phyloP scores from a whole-genome alignment of 176 grass and related monocot genomes.

The Coix lacrymajobi region DNA sequence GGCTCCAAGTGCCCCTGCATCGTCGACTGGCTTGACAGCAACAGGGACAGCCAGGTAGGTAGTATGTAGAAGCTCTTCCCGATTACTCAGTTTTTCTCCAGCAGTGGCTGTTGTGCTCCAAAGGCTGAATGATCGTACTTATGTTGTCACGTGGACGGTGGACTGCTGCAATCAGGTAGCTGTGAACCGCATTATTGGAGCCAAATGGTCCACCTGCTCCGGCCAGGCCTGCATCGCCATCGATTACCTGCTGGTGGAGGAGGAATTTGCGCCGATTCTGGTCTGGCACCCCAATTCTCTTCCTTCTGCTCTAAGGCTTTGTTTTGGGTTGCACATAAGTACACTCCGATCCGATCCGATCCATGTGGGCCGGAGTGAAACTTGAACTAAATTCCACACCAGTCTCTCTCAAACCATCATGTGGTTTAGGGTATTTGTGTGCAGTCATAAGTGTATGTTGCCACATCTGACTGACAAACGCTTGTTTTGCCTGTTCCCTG shows the following conservation, averaged over 20 bases:
- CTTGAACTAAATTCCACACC: too few species aligned
- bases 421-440: too few species aligned
- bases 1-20: slow-evolving; percentile 90
- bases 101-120: not conserved
- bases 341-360: too few species aligned
- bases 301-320: too few species aligned
- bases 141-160: not conserved
- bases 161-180: slow-evolving; percentile 30
- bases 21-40: slow-evolving; percentile 44
- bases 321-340: too few species aligned
- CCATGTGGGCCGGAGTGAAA: too few species aligned
- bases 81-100: not conserved
- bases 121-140: too few species aligned
- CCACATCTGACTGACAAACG: not conserved
- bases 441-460: not conserved
- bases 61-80: too few species aligned
- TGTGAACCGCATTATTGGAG: slow-evolving; percentile 48
- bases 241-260: slow-evolving; percentile 79
- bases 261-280: slow-evolving; percentile 60
- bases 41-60: slow-evolving; percentile 35
- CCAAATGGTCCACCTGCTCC: slow-evolving; percentile 65
- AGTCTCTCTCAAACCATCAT: too few species aligned
- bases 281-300: slow-evolving; percentile 24
- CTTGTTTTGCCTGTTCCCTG: not conserved
- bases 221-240: slow-evolving; percentile 82